Evolutionary conservation across 148 eudicot species (phyloP), one percentile per base, ranked within the genome.

Genomic region (Diospyros lotus): DNA sequence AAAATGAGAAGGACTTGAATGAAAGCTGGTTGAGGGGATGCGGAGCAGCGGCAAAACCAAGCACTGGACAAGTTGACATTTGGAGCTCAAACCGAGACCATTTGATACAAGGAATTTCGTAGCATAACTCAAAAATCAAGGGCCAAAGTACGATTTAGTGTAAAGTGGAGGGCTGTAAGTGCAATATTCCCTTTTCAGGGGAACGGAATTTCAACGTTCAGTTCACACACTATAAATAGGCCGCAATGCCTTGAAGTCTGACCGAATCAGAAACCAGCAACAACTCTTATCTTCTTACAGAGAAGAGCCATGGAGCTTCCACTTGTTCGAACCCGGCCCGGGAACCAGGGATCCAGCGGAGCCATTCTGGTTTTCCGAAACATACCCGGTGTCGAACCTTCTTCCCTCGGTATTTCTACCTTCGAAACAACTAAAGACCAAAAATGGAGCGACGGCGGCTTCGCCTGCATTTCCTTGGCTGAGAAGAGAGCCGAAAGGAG

Each of bases 391-490:
- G 78, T 89, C 17, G 80, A 91, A 56, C 65, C 79, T 60, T 55
- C 73, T 72, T 46, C 69, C 9, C 77, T 62, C 11, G 56, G 64
- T 13, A 73, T 72, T 39, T 28, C 28, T 28, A 28, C 28, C 28
- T 54, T 75, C 42, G 80, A 81, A 43, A 66, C 78, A 55, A 38
- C 82, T 2, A 42, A 72, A 39, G 38, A 69, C 17, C 77, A 80
- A 38, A 67, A 59, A 58, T 76, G 76, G 71, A 68, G 66, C 11
- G 53, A 66, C 9, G 43, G 75, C 56, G 76, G 83, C 62, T 87
- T 87, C 56, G 89, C 88, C 12, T 84, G 84, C 53, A 45, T 87
- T n/a, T 84, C 93, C 9, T 45, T 82, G 72, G 77, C 66, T 63
- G 81, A 72, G 45, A 78, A 63, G 78, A 80, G 40, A 45, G 84